Percentiles rank a stretch among this genome's conserved stretches.
Evolutionary conservation across 2,329 filamentous ascomycete species (phyloP).

Genomic region (Cordyceps cicadae): DNA sequence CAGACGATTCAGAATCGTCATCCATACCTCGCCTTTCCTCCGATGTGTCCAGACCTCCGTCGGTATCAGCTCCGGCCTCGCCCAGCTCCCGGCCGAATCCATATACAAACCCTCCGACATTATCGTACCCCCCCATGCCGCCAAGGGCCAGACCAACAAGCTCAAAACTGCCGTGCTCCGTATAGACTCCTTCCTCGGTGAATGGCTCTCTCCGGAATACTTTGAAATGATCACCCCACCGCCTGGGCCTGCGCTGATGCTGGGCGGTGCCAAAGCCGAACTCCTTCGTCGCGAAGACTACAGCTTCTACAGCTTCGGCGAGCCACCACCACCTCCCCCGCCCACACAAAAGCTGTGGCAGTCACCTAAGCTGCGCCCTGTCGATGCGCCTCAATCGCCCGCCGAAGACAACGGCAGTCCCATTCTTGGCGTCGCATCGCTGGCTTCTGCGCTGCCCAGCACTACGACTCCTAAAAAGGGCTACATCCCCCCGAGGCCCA

Average conservation of each 20-base stretch:
- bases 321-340: conserved; percentile 16
- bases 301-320: conserved; percentile 30
- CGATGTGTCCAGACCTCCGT: conserved; percentile 89
- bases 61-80: conserved; percentile 77
- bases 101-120: conserved; percentile 26
- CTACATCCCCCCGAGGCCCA: conserved; percentile 71
- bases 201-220: conserved; percentile 92
- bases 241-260: conserved; percentile 77
- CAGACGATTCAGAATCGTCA: conserved; percentile 65
- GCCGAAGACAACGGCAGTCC: conserved; percentile 19
- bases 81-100: conserved; percentile 39
- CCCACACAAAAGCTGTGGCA: conserved; percentile 12
- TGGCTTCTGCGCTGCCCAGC: conserved; percentile 28
- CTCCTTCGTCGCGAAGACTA: conserved; percentile 70
- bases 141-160: conserved; percentile 20
- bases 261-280: conserved; percentile 80
- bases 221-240: conserved; percentile 88
- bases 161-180: conserved; percentile 59
- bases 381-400: conserved; percentile 15
- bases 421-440: conserved; percentile 20
- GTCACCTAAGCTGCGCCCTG: background rate
- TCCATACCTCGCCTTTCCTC: conserved; percentile 90
- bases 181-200: conserved; percentile 85
- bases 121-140: conserved; percentile 25
- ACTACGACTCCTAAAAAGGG: conserved; percentile 26